Base-by-base conservation (phyloP, 2,329 filamentous ascomycete genomes). In the Rutstroemia sp. region DNA sequence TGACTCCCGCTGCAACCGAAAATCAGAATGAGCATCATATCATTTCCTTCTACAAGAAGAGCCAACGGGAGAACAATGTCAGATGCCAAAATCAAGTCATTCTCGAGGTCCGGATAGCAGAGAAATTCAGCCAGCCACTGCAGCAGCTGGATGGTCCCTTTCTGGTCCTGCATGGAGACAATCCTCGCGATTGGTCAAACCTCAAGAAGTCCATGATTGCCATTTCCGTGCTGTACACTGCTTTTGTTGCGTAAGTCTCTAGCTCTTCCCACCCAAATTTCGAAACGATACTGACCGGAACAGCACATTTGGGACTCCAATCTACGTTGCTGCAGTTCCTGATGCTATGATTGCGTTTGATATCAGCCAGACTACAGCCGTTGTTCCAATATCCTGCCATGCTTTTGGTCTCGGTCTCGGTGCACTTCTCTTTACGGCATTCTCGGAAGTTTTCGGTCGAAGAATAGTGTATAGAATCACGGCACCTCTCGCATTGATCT, bases 391-490 rank as follows among this genome's bases (percentile, higher is more conserved):
- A 16, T 58, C 56, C 14, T 50, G 45, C 40, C 58, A 59, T 30
- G 42, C 55, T 5, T 57, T 46, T 7, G 58, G 58, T 14, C 55
- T 59, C 12, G 56, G 55, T n/a, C 19, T 59, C 6, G 58, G 58
- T 12, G 55, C 58, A 10, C 52, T 59, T 12, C 27, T 59, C 4
- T 49, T 38, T 16, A 51, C 57, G 16, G 48, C 58, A n/a, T 36
- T 53, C 6, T 51, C 53, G 2, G 58, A 60, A 36, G 34, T 60
- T 25, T 56, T 51, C 17, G 58, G 58, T 5, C 30, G 58, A 2
- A 42, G n/a, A 16, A 45, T 57, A 23, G 40, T 57, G 3, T 60
- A 54, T 27, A 51, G 52, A 36, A 30, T 54, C 6, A 54, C 58
- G 14, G 30, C 52, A 23, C 54, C 54, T 8, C 25, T 57, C 8